Percentiles rank a stretch among this genome's conserved stretches.
Evolutionary conservation across 495 filamentous ascomycete species (phyloP).

Genomic region (Aspergillus mulundensis): DNA sequence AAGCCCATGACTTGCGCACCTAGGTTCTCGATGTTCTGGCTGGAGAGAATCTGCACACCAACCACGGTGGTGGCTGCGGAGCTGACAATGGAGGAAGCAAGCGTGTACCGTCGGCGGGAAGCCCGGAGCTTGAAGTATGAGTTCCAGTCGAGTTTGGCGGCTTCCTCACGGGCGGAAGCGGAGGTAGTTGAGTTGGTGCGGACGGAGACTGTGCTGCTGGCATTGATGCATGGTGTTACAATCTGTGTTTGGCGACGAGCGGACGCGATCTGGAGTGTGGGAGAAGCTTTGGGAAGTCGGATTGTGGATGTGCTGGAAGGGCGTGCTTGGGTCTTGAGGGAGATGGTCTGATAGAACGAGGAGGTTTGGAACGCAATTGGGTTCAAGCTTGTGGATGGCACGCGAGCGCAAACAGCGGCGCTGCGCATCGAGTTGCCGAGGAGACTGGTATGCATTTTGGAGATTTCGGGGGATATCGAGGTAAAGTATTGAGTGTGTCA

Average conservation of each 20-base stretch:
- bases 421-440: slow-evolving; percentile 30
- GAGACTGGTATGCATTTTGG: slow-evolving; percentile 23
- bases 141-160: slow-evolving; percentile 74
- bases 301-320: slow-evolving; percentile 17
- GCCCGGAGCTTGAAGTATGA: slow-evolving; percentile 87
- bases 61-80: slow-evolving; percentile 52
- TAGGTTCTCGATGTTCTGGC: slow-evolving; percentile 63
- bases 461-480: background rate
- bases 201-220: slow-evolving; percentile 32
- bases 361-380: slow-evolving; percentile 21
- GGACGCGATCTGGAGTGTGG: slow-evolving; percentile 14
- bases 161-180: slow-evolving; percentile 27
- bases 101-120: slow-evolving; percentile 75
- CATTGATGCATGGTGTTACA: slow-evolving; percentile 21
- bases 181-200: slow-evolving; percentile 37
- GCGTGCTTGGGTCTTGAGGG: slow-evolving; percentile 14
- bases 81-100: slow-evolving; percentile 66
- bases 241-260: slow-evolving; percentile 20
- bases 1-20: slow-evolving; percentile 67
- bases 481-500: background rate
- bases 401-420: slow-evolving; percentile 24
- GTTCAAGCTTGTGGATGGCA: slow-evolving; percentile 20
- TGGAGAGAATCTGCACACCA: slow-evolving; percentile 60
- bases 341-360: slow-evolving; percentile 20
- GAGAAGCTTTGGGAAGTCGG: slow-evolving; percentile 1